phyloP scores from a whole-genome alignment of 179 eudicot genomes.

The Pouteria campechiana region DNA sequence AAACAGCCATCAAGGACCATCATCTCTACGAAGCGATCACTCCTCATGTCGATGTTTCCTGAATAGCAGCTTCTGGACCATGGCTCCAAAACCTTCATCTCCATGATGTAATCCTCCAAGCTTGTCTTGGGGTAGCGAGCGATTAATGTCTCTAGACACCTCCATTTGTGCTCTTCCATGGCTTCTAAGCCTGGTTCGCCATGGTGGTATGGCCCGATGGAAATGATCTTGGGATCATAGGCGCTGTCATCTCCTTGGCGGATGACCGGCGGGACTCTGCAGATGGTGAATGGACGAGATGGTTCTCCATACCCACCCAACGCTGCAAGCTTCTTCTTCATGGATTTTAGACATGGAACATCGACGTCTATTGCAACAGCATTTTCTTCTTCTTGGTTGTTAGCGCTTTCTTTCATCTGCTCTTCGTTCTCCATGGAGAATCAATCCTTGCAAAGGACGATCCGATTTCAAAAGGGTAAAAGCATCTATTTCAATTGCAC shows the following conservation, averaged over 20 bases:
- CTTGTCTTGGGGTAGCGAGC: slow-evolving; percentile 17
- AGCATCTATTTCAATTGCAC: too few species aligned
- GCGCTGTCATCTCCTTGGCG: slow-evolving; percentile 32
- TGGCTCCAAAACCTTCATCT: slow-evolving; percentile 30
- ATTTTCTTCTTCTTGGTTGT: too few species aligned
- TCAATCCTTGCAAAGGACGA: too few species aligned
- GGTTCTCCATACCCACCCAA: too few species aligned
- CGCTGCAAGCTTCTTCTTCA: too few species aligned
- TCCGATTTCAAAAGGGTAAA: too few species aligned
- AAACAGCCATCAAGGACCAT: slow-evolving; percentile 91
- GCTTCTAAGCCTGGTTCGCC: slow-evolving; percentile 29
- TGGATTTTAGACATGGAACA: too few species aligned
- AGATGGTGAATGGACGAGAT: too few species aligned
- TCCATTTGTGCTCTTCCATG: slow-evolving; percentile 77
- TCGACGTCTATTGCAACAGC: too few species aligned
- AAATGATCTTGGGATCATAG: slow-evolving; percentile 46
- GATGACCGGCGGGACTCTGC: slow-evolving; percentile 53
- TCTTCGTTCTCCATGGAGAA: too few species aligned
- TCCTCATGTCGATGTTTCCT: slow-evolving; percentile 10
- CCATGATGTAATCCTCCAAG: slow-evolving; percentile 23
- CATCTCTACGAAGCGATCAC: slow-evolving; percentile 43
- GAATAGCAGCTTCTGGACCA: slow-evolving; percentile 55
- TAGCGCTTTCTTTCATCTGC: too few species aligned
- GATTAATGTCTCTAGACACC: slow-evolving; percentile 32
- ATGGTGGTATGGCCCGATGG: slow-evolving; percentile 66